phyloP scores from a whole-genome alignment of 1,284 basidiomycete genomes.

The Exobasidium cylindrosporum region DNA sequence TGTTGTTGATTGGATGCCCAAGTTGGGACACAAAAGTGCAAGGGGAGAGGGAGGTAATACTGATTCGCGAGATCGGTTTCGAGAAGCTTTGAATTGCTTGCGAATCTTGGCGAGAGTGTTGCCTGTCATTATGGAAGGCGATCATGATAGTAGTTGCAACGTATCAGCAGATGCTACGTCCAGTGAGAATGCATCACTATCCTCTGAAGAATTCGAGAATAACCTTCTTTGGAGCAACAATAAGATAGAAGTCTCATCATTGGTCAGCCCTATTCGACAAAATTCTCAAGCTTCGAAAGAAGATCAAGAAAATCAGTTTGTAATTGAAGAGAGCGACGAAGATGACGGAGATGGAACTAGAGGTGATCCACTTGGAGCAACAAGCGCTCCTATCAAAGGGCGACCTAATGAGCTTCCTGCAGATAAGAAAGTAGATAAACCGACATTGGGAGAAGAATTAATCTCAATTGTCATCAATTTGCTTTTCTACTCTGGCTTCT shows the following conservation, averaged over 20 bases:
- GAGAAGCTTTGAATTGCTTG: slow-evolving; percentile 48
- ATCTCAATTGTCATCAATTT: slow-evolving; percentile 37
- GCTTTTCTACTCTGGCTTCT: slow-evolving; percentile 51
- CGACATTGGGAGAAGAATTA: slow-evolving; percentile 32
- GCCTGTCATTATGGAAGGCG: slow-evolving; percentile 33
- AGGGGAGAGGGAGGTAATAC: slow-evolving; percentile 4
- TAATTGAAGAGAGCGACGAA: slow-evolving; percentile 38
- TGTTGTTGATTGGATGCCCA: slow-evolving; percentile 8
- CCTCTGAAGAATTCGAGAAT: slow-evolving; percentile 24
- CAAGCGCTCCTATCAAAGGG: not conserved
- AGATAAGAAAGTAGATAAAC: slow-evolving; percentile 6
- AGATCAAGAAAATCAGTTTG: slow-evolving; percentile 30
- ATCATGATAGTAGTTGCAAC: slow-evolving; percentile 8
- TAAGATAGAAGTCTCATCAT: not conserved
- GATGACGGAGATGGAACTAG: slow-evolving; percentile 10
- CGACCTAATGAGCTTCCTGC: not conserved
- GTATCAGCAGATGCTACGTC: not conserved
- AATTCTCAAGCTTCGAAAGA: not conserved
- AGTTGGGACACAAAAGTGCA: not conserved
- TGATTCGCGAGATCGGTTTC: slow-evolving; percentile 29
- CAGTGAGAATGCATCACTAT: slow-evolving; percentile 4
- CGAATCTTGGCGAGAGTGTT: slow-evolving; percentile 44
- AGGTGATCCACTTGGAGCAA: slow-evolving; percentile 25
- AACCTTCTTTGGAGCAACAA: slow-evolving; percentile 27
- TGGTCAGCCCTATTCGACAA: not conserved